Percentiles rank a stretch among this genome's conserved stretches.
Evolutionary conservation across 1,284 basidiomycete genomes (phyloP).

Genomic region (Agroathelia rolfsii): DNA sequence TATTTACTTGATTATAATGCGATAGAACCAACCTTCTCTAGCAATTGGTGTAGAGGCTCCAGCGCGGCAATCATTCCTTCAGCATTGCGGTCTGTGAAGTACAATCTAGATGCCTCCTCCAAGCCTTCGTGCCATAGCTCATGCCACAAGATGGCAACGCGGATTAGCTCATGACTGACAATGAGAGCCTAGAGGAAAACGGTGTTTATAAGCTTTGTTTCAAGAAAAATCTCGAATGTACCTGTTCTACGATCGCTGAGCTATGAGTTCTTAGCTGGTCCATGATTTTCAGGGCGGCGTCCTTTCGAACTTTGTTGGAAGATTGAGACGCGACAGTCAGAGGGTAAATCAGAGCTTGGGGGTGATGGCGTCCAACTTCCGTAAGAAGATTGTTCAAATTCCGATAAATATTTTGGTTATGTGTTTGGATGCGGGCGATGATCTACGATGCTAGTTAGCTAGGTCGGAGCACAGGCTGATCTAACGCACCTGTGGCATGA

Average conservation of each 20-base stretch:
- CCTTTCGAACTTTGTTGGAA: slow-evolving; percentile 74
- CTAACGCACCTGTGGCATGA: slow-evolving; percentile 80
- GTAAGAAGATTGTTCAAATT: slow-evolving; percentile 88
- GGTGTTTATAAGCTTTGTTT: slow-evolving; percentile 4
- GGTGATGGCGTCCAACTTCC: slow-evolving; percentile 93
- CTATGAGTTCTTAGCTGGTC: slow-evolving; percentile 93
- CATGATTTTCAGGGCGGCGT: slow-evolving; percentile 86
- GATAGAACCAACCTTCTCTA: slow-evolving; percentile 66
- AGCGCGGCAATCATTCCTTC: slow-evolving; percentile 95
- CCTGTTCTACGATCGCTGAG: slow-evolving; percentile 82
- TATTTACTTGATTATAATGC: neutral
- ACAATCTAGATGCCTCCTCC: slow-evolving; percentile 94
- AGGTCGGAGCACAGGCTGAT: neutral
- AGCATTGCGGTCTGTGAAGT: slow-evolving; percentile 98
- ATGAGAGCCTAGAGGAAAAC: slow-evolving; percentile 60
- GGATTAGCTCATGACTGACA: slow-evolving; percentile 92
- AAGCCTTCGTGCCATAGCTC: slow-evolving; percentile 99
- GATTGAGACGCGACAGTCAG: slow-evolving; percentile 98
- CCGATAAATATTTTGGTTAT: slow-evolving; percentile 77
- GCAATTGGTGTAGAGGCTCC: slow-evolving; percentile 89
- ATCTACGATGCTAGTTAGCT: slow-evolving; percentile 44
- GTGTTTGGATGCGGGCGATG: slow-evolving; percentile 96
- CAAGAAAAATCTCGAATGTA: slow-evolving; percentile 18
- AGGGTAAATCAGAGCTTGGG: slow-evolving; percentile 95
- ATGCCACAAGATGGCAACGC: slow-evolving; percentile 98